Evolutionary conservation across 257 asterid species (phyloP).

Genomic region (Scutellaria barbata): DNA sequence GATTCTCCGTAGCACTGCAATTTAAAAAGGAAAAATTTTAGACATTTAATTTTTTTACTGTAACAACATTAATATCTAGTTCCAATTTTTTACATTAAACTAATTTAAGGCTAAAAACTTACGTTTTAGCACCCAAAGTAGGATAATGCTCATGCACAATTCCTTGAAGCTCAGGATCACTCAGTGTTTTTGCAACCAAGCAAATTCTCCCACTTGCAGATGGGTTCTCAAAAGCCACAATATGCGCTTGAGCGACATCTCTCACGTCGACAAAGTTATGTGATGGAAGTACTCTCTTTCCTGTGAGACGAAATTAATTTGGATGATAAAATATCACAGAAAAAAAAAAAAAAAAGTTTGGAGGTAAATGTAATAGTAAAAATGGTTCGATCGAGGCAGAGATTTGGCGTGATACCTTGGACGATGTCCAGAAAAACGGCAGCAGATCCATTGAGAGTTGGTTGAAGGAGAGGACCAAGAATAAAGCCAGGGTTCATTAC

Average conservation of each 20-base stretch:
- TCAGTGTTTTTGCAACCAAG: constrained; percentile 33
- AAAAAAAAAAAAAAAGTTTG: background rate
- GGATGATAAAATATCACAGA: background rate
- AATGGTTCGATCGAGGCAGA: background rate
- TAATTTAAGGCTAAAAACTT: constrained; percentile 16
- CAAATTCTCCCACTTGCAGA: constrained; percentile 44
- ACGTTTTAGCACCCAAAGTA: constrained; percentile 35
- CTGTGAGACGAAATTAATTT: background rate
- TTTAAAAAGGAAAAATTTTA: background rate
- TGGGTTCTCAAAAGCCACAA: constrained; percentile 41
- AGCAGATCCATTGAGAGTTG: constrained; percentile 42
- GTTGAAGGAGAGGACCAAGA: constrained; percentile 57
- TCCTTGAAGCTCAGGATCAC: constrained; percentile 15
- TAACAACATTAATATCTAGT: background rate
- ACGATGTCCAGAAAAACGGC: constrained; percentile 32
- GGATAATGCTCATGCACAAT: constrained; percentile 38
- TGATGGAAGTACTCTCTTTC: background rate
- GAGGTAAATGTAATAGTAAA: background rate
- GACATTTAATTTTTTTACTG: no score
- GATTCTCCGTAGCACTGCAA: constrained; percentile 1
- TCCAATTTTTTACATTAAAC: background rate
- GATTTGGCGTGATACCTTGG: background rate
- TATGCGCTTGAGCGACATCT: constrained; percentile 49
- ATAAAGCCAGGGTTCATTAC: constrained; percentile 46
- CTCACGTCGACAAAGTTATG: constrained; percentile 41